A percentile compares a stretch with the other conserved stretches of the same genome.
Evolutionary conservation across 495 filamentous ascomycete genomes (phyloP).

Genomic region (Tuber calosporum): DNA sequence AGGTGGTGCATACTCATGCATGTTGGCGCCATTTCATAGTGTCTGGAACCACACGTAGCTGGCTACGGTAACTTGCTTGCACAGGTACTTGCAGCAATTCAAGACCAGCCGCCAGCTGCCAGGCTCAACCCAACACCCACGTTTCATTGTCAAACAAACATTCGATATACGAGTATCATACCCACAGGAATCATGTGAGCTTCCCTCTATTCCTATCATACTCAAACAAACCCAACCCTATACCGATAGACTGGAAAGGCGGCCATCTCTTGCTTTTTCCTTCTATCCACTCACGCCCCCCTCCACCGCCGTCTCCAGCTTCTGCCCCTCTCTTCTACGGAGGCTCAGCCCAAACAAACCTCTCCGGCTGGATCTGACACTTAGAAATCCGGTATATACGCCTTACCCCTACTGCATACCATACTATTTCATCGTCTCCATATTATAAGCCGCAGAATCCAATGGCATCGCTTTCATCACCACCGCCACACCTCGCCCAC

Average conservation of each 20-base stretch:
- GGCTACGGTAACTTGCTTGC: no score
- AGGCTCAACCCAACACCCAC: neutral
- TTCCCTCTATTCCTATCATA: neutral
- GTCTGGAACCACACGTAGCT: neutral
- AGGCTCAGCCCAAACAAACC: neutral
- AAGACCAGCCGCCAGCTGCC: neutral
- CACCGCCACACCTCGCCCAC: conserved; percentile 33
- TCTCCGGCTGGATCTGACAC: neutral
- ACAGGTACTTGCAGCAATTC: no score
- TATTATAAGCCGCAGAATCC: conserved; percentile 12
- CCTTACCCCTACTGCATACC: neutral
- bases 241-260: neutral
- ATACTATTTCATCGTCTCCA: conserved; percentile 5
- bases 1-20: neutral
- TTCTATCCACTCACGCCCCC: neutral
- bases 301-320: neutral
- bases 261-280: neutral
- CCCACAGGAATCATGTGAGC: neutral
- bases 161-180: no score
- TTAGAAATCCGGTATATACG: neutral
- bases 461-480: conserved; percentile 41
- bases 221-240: neutral
- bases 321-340: neutral
- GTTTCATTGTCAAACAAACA: neutral
- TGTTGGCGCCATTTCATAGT: neutral